These are phyloP conservation scores for Phytopythium helicoides DNA, from an alignment of 352 stramenopile species.

Conservation along the genomic window DNA sequence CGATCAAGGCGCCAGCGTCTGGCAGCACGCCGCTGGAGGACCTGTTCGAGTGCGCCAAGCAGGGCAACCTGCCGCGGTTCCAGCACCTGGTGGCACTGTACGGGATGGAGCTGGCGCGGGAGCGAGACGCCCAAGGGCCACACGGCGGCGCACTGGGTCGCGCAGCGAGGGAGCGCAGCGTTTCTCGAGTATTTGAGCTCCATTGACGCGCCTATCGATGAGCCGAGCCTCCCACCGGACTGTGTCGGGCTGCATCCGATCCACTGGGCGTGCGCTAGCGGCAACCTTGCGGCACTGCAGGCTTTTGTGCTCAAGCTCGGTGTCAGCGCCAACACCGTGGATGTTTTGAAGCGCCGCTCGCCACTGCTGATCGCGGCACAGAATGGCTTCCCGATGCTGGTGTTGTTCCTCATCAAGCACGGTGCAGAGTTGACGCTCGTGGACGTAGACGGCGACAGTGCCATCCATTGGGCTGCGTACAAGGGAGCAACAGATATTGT, in stretches of 20 bases:
- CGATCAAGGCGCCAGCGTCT: not conserved
- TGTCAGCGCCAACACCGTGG: constrained; percentile 71
- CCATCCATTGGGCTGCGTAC: constrained; percentile 86
- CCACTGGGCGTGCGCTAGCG: constrained; percentile 78
- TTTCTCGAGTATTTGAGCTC: constrained; percentile 58
- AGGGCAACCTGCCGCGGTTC: constrained; percentile 52
- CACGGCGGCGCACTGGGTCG: constrained; percentile 70
- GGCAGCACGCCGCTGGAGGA: constrained; percentile 41
- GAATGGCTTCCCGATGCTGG: constrained; percentile 69
- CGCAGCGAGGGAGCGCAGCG: constrained; percentile 47
- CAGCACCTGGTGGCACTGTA: constrained; percentile 44
- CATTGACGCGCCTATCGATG: constrained; percentile 46
- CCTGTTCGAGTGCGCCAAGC: constrained; percentile 64
- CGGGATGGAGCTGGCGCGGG: constrained; percentile 30
- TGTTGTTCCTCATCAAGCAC: constrained; percentile 74
- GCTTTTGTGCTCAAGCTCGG: constrained; percentile 56
- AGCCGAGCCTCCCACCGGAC: constrained; percentile 47
- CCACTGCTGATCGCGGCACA: constrained; percentile 75
- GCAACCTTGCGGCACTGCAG: constrained; percentile 64
- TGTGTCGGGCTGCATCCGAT: constrained; percentile 67
- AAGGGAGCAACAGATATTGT: constrained; percentile 83
- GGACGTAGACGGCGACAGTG: constrained; percentile 68
- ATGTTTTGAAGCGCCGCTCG: constrained; percentile 69
- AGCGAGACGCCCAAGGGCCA: constrained; percentile 62
- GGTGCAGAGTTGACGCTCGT: constrained; percentile 65